These are phyloP conservation scores for Globisporangium radiosum DNA, from an alignment of 352 stramenopile species.

Conservation along the genomic window DNA sequence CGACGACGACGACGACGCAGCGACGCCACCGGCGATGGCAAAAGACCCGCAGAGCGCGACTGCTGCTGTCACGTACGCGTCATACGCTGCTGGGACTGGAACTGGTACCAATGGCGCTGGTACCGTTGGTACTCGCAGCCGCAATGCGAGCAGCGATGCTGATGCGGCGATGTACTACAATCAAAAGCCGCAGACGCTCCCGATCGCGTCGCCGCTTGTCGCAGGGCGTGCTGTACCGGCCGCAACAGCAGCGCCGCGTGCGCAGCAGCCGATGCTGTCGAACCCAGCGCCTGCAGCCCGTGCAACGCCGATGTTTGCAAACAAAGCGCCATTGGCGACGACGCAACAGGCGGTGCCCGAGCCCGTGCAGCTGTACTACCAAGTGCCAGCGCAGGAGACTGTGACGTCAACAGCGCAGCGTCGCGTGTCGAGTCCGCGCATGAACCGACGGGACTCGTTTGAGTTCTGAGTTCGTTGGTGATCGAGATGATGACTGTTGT, in stretches of 20 bases:
- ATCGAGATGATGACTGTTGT: no score
- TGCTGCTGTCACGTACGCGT: conserved; percentile 23
- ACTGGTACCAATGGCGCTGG: no score
- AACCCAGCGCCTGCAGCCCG: conserved; percentile 3
- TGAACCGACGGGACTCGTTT: conserved; percentile 26
- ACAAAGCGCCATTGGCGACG: conserved; percentile 4
- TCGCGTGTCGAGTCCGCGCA: conserved; percentile 20
- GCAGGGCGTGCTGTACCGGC: conserved; percentile 39
- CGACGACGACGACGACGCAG: conserved; percentile 53
- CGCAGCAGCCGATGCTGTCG: neutral
- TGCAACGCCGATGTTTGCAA: conserved; percentile 11
- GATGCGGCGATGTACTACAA: conserved; percentile 39
- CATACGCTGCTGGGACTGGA: conserved; percentile 9
- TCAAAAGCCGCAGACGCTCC: conserved; percentile 35
- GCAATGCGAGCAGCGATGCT: conserved; percentile 7
- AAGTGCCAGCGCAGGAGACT: conserved; percentile 3
- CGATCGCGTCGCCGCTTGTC: conserved; percentile 33
- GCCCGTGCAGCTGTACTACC: conserved; percentile 9
- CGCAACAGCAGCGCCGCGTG: conserved; percentile 11
- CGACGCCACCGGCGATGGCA: conserved; percentile 21
- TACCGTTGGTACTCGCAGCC: conserved; percentile 7
- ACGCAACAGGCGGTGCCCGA: neutral
- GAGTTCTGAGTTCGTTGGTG: conserved; percentile 17
- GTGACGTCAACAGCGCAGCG: conserved; percentile 11
- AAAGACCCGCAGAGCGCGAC: conserved; percentile 35